A percentile compares a stretch with the other conserved stretches of the same genome.
Evolutionary conservation across 2,329 filamentous ascomycete species (phyloP).

Genomic region (Talaromyces amestolkiae): DNA sequence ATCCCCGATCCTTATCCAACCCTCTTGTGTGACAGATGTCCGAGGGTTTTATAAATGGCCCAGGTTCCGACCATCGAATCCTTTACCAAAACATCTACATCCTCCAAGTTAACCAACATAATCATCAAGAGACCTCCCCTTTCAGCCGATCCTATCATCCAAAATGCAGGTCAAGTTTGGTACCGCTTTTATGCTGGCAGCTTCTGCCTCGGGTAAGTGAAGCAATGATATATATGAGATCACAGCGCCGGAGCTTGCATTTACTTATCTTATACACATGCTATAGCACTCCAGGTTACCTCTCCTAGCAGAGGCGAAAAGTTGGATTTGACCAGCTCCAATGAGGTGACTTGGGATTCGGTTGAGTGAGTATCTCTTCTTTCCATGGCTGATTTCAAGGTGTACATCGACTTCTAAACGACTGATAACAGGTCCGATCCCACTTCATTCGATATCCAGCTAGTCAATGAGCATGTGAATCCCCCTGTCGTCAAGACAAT

Average conservation of each 20-base stretch:
- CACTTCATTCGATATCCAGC: conserved; percentile 38
- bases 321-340: conserved; percentile 38
- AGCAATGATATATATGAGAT: background rate
- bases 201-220: conserved; percentile 30
- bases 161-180: conserved; percentile 31
- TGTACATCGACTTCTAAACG: background rate
- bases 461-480: conserved; percentile 42
- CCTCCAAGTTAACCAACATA: background rate
- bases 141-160: conserved; percentile 1
- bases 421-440: conserved; percentile 38
- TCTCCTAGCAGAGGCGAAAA: conserved; percentile 32
- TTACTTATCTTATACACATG: background rate
- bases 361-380: conserved; percentile 31
- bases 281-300: conserved; percentile 36
- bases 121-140: background rate
- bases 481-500: conserved; percentile 34
- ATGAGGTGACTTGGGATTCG: conserved; percentile 40
- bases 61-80: background rate
- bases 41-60: background rate
- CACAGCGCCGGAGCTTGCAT: no score
- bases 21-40: background rate
- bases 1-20: background rate
- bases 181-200: conserved; percentile 29
- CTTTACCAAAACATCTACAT: background rate
- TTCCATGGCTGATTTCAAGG: background rate